Conservation (phyloP, 768 basidiomycete genomes). For the Naganishia kalamii region DNA sequence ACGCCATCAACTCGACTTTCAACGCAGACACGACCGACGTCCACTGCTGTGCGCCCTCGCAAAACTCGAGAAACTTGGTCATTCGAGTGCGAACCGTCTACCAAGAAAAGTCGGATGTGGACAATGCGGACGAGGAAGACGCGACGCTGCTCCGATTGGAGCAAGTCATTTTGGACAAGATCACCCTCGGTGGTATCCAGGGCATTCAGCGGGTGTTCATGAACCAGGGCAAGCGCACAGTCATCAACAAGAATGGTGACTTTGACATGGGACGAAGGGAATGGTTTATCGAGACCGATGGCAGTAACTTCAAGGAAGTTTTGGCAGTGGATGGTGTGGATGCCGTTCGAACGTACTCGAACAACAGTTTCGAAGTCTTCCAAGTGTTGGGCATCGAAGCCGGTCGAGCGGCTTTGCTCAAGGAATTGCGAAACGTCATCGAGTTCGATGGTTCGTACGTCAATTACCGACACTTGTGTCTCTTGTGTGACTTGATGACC, state of each 20-base stretch:
- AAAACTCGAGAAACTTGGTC: slow-evolving; percentile 88
- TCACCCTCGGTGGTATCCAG: slow-evolving; percentile 86
- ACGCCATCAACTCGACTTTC: slow-evolving; percentile 86
- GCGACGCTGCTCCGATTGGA: slow-evolving; percentile 96
- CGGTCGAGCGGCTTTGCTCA: slow-evolving; percentile 86
- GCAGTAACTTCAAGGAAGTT: slow-evolving; percentile 88
- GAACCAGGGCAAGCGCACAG: slow-evolving; percentile 73
- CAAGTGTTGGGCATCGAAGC: slow-evolving; percentile 94
- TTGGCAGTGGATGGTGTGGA: slow-evolving; percentile 95
- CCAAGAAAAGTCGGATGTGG: slow-evolving; percentile 59
- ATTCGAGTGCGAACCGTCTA: slow-evolving; percentile 87
- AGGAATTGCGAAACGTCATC: slow-evolving; percentile 88
- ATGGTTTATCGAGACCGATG: slow-evolving; percentile 97
- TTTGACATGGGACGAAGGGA: slow-evolving; percentile 52
- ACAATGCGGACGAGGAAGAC: slow-evolving; percentile 62
- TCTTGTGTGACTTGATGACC: slow-evolving; percentile 98
- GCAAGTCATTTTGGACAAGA: slow-evolving; percentile 91
- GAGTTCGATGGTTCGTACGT: slow-evolving; percentile 99
- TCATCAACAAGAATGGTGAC: slow-evolving; percentile 57
- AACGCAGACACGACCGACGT: slow-evolving; percentile 23
- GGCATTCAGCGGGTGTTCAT: slow-evolving; percentile 90
- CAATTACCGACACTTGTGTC: slow-evolving; percentile 91
- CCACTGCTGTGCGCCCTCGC: slow-evolving; percentile 20
- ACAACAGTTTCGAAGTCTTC: slow-evolving; percentile 93
- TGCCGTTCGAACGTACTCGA: slow-evolving; percentile 85